Evolutionary conservation across 768 basidiomycete species (phyloP).

Genomic region (Calvatia gigantea): DNA sequence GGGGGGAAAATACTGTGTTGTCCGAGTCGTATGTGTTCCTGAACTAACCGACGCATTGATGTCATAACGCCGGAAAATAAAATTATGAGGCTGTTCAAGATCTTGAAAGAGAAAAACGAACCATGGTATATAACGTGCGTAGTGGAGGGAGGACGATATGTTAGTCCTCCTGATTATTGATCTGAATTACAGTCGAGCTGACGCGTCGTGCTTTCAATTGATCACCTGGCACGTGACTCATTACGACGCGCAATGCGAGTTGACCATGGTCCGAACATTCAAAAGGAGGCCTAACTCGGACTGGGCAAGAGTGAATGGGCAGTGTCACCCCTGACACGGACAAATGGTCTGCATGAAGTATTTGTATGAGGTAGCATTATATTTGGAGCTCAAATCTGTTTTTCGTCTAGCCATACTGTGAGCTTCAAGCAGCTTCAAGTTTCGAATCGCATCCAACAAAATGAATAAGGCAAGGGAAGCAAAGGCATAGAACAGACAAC

Average conservation of each 20-base stretch:
- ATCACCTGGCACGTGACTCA: background rate
- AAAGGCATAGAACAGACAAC: background rate
- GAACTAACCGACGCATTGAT: slow-evolving; percentile 54
- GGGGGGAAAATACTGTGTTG: slow-evolving; percentile 96
- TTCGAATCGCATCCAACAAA: no score
- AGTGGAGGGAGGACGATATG: background rate
- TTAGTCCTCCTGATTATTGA: background rate
- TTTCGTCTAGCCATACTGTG: no score
- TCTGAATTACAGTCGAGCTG: background rate
- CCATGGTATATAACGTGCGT: slow-evolving; percentile 3
- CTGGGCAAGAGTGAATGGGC: no score
- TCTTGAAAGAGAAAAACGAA: background rate
- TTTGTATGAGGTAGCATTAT: no score
- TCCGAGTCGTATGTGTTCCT: slow-evolving; percentile 98
- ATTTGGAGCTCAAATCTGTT: no score
- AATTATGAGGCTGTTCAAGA: slow-evolving; percentile 6
- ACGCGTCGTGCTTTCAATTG: slow-evolving; percentile 2
- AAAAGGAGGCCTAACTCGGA: no score
- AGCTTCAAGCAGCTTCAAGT: no score
- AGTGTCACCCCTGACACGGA: no score
- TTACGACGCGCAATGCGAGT: background rate
- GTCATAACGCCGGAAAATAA: background rate
- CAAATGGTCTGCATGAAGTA: no score
- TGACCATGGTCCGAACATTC: no score
- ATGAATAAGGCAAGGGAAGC: background rate